Evolutionary conservation across 2,329 filamentous ascomycete genomes (phyloP).

Genomic region (Rasamsonia emersonii): DNA sequence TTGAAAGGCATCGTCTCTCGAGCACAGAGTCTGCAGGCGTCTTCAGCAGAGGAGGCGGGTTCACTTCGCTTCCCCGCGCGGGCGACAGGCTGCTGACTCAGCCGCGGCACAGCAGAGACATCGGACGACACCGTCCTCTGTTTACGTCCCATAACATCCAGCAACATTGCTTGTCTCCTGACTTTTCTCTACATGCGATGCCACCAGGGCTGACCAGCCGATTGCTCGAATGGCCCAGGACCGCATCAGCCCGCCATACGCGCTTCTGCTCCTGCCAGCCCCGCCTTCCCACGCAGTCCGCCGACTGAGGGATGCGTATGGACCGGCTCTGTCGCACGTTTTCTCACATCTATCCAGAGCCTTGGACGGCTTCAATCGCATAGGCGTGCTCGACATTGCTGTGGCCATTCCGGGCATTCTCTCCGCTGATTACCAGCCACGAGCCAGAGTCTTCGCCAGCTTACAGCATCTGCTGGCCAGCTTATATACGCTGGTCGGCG

Average conservation of each 20-base stretch:
- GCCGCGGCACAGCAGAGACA: background rate
- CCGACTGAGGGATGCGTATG: conserved; percentile 52
- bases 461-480: conserved; percentile 66
- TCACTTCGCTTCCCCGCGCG: no score
- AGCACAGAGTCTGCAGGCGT: no score
- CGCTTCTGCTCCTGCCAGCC: conserved; percentile 55
- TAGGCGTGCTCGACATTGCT: conserved; percentile 47
- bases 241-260: conserved; percentile 14
- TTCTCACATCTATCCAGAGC: conserved; percentile 41
- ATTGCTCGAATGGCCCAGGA: conserved; percentile 4
- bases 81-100: conserved; percentile 4
- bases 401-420: conserved; percentile 56
- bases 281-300: conserved; percentile 46
- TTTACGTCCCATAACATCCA: no score
- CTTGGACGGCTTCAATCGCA: conserved; percentile 22
- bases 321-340: conserved; percentile 47
- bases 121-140: no score
- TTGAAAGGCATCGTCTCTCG: conserved; percentile 14
- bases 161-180: no score
- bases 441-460: conserved; percentile 54
- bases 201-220: background rate
- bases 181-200: no score
- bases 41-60: no score
- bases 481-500: conserved; percentile 68
- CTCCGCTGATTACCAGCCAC: conserved; percentile 41